Percentiles rank a stretch among this genome's conserved stretches.
phyloP scores from a whole-genome alignment of 495 filamentous ascomycete species.

The Elaphomyces granulatus region DNA sequence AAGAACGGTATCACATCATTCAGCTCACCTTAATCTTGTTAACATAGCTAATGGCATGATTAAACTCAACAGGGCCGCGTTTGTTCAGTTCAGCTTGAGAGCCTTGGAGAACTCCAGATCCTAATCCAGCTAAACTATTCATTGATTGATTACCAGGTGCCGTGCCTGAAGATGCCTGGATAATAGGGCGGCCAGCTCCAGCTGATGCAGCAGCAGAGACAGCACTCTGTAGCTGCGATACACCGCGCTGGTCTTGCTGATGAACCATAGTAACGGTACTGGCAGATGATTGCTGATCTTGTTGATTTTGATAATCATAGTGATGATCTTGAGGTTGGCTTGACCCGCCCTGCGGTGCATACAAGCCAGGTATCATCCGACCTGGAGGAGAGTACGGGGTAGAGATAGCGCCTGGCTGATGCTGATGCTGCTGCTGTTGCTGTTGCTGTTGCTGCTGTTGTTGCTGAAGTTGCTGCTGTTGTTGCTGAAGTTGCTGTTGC shows the following conservation, averaged over 20 bases:
- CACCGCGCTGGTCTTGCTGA: slow-evolving; percentile 67
- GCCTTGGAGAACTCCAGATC: slow-evolving; percentile 32
- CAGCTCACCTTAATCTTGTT: slow-evolving; percentile 92
- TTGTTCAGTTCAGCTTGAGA: slow-evolving; percentile 57
- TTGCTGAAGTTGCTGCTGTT: no score
- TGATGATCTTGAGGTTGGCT: slow-evolving; percentile 29
- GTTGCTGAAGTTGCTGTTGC: no score
- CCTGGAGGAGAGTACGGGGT: slow-evolving; percentile 33
- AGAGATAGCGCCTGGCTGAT: slow-evolving; percentile 14
- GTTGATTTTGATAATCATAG: slow-evolving; percentile 30
- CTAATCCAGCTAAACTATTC: slow-evolving; percentile 32
- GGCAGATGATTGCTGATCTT: slow-evolving; percentile 35
- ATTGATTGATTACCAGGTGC: slow-evolving; percentile 35
- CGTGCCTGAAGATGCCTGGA: slow-evolving; percentile 25
- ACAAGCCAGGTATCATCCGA: slow-evolving; percentile 27
- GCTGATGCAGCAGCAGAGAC: slow-evolving; percentile 42
- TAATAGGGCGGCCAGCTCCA: slow-evolving; percentile 29
- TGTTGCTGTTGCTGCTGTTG: slow-evolving; percentile 38
- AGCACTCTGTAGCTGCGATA: slow-evolving; percentile 67
- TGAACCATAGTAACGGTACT: slow-evolving; percentile 42
- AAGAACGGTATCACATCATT: no score
- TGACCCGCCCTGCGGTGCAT: slow-evolving; percentile 24
- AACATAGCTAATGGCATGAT: slow-evolving; percentile 98
- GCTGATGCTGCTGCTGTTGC: slow-evolving; percentile 30
- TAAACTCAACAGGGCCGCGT: slow-evolving; percentile 93